Evolutionary conservation across 495 filamentous ascomycete species (phyloP), one percentile per base, ranked within the genome.

Genomic region (Penicillium arizonense): DNA sequence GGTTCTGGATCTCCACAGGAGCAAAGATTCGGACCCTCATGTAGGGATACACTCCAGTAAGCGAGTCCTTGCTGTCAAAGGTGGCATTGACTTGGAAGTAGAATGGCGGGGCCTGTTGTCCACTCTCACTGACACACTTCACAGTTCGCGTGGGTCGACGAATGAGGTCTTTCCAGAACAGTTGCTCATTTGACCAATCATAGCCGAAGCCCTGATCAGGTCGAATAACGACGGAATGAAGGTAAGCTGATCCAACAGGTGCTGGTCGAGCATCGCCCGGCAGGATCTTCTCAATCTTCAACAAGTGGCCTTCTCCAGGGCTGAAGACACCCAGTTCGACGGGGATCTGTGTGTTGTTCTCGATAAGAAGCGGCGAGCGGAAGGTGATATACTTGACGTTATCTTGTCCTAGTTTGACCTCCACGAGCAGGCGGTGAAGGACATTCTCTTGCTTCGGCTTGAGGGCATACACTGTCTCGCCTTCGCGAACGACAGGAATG

Each of bases 381-480:
- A 98, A 89, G 8, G 91, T 97, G 61, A 98, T 94, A 67, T 96
- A 93, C 71, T 98, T 98, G 69, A 98, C 87, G 54, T 96, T 97
- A 70, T 98, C 91, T 3, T 82, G 69, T 21, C 91, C 93, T 30
- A 98, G 81, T 44, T 84, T 92, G 56, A 98, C 87, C 48, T 98
- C 92, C 26, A 97, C 93, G 32, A 97, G 80, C 16, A 98, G 78
- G 24, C 91, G 87, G 68, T 98, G 95, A 59, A 90, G 79, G 16
- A 96, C 79, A 39, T 86, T 76, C 60, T 96, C 85, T 64, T 93
- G 91, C 47, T 88, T 85, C 11, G 91, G 90, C 48, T 86, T 84
- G 43, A 98, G 76, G 42, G 84, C 90, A 69, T 96, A 97, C 13
- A 98, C 64, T 40, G 83, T 82, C 66, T 98, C 94, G 36, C 94